Base-by-base conservation (phyloP, 2,329 filamentous ascomycete species). In the Penicillium verrucosum region DNA sequence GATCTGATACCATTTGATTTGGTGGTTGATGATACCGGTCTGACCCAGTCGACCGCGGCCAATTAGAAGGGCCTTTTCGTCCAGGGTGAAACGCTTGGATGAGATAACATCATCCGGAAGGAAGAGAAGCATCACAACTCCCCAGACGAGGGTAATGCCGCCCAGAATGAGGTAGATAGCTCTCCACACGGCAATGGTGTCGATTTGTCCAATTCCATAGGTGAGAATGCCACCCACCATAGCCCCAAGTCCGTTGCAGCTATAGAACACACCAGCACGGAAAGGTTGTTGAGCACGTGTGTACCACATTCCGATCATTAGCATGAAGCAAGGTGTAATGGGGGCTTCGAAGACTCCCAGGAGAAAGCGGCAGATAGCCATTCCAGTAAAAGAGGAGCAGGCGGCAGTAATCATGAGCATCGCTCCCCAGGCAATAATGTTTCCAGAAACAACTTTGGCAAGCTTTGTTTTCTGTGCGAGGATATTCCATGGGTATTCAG, bases 261-360 rank as follows among this genome's bases (percentile, higher is more conserved):
- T 71, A 56, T 77, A 77, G 60, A 77, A 77, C 2, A 79, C 60
- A 0, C 78, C 78, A 0, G 78, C 78, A 0, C 79, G 73, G 25
- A 80, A 73, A 0, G 79, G 79, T 51, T 81, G 79, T 2, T 80
- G 75, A 6, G 75, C 68, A 0, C 77, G 72, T 0, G 70, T 71
- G 62, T 80, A 82, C 78, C 79, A 82, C 72, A 80, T 79, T 4
- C 74, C 70, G 2, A 81, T 75, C 34, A 81, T 77, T 70, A 82
- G 75, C 75, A 81, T 80, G 51, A 81, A 80, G 12, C 76, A 76
- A 0, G 80, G 78, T 0, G 78, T 80, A 8, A 82, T 78, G 0
- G 76, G 74, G 0, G 78, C 77, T 62, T 82, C 80, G 18, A 81
- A 79, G 0, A 75, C 60, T 1, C 80, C 80, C 0, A 82, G 67